Conservation (phyloP, 768 basidiomycete genomes). For the Epithele typhae region DNA sequence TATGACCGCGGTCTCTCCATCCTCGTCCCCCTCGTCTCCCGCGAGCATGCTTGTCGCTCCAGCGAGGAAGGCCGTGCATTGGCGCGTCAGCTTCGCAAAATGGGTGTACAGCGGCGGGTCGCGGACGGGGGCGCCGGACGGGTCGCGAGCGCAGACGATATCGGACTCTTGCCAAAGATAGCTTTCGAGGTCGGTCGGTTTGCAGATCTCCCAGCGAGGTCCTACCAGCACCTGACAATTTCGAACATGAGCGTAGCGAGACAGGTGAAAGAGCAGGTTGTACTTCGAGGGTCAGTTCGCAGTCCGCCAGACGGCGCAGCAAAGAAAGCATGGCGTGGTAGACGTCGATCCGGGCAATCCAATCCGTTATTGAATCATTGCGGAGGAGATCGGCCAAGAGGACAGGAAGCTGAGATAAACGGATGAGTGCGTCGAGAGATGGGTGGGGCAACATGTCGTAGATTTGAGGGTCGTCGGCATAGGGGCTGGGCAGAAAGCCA, state of each 20-base stretch:
- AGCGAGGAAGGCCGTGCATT: slow-evolving; percentile 44
- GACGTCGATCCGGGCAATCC: slow-evolving; percentile 41
- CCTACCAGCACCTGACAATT: slow-evolving; percentile 32
- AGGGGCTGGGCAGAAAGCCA: slow-evolving; percentile 42
- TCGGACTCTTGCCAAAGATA: slow-evolving; percentile 46
- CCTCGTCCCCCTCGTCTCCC: slow-evolving; percentile 21
- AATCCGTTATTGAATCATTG: slow-evolving; percentile 54
- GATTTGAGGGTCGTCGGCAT: slow-evolving; percentile 35
- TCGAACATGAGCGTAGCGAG: background rate
- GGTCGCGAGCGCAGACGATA: slow-evolving; percentile 35
- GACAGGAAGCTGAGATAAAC: slow-evolving; percentile 43
- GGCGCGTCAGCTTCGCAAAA: slow-evolving; percentile 50
- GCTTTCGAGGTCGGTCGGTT: slow-evolving; percentile 38
- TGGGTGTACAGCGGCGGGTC: slow-evolving; percentile 42
- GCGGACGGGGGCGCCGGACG: slow-evolving; percentile 23
- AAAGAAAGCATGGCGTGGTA: slow-evolving; percentile 48
- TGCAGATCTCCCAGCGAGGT: slow-evolving; percentile 33
- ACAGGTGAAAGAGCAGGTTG: background rate
- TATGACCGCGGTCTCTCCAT: slow-evolving; percentile 35
- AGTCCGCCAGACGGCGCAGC: slow-evolving; percentile 45
- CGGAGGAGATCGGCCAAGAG: slow-evolving; percentile 43
- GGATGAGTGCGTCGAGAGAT: slow-evolving; percentile 37
- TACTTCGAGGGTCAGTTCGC: slow-evolving; percentile 36
- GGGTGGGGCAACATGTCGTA: slow-evolving; percentile 50
- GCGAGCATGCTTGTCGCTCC: slow-evolving; percentile 39